Conservation (phyloP, 2,329 filamentous ascomycete genomes). For the Metarhizium humberi region DNA sequence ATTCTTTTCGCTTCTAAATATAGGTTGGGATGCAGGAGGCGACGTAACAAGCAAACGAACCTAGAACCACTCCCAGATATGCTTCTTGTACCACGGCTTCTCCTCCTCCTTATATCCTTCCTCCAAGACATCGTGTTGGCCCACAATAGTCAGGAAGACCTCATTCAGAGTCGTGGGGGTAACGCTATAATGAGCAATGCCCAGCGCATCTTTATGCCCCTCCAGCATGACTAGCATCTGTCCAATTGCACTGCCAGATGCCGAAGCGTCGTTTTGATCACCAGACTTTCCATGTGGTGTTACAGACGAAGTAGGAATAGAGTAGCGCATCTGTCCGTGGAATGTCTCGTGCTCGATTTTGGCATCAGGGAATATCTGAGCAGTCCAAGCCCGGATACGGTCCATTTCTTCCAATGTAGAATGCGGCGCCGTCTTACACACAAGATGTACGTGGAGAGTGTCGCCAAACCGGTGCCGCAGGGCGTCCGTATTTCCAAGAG, state of each 20-base stretch:
- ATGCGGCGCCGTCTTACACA: constrained; percentile 64
- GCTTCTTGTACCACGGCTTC: constrained; percentile 14
- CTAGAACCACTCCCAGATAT: constrained; percentile 1
- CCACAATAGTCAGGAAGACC: constrained; percentile 79
- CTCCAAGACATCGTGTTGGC: constrained; percentile 63
- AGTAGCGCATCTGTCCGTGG: constrained; percentile 80
- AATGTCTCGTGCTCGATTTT: constrained; percentile 64
- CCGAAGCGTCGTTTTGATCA: not conserved
- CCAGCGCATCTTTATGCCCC: constrained; percentile 55
- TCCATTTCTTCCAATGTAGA: constrained; percentile 62
- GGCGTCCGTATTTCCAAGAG: constrained; percentile 65
- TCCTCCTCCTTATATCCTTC: constrained; percentile 40
- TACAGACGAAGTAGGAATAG: constrained; percentile 52
- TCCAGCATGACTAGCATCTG: constrained; percentile 65
- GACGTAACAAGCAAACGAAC: too few species aligned
- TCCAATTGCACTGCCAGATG: constrained; percentile 45
- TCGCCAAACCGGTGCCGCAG: constrained; percentile 70
- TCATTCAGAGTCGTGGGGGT: constrained; percentile 82
- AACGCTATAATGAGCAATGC: constrained; percentile 79
- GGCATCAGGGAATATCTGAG: constrained; percentile 50
- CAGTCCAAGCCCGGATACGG: constrained; percentile 57
- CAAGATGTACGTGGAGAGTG: constrained; percentile 71
- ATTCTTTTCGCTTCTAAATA: too few species aligned
- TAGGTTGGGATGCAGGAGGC: too few species aligned
- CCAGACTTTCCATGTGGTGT: constrained; percentile 38